Evolutionary conservation across 1,139 yeast species (phyloP), one percentile per base, ranked within the genome.

Genomic region (Candida tropicalis): DNA sequence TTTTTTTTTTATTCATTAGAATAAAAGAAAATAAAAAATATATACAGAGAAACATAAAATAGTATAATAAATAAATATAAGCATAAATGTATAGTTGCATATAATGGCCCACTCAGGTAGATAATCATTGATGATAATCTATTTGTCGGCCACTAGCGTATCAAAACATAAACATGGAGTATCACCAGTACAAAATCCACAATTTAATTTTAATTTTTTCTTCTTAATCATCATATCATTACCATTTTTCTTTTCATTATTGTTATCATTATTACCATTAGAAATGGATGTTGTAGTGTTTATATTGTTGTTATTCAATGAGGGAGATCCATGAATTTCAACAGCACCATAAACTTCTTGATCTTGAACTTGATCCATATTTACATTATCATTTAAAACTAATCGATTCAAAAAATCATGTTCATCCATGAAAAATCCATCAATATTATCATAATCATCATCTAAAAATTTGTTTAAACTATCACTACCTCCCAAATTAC

Each of bases 181-280:
- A 40, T 66, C 75, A 43, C 62, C 63, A 22, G 66, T 57, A 50
- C 77, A 72, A 50, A 71, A 73, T n/a, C 76, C 77, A 52, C 77
- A 71, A 39, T 62, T 65, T 20, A 51, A 47, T 40, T 50, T 51
- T 31, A 45, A 38, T 35, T 50, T 53, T 41, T 52, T 52, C 37
- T 46, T 45, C 16, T 40, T 25, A 13, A 44, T 11, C 32, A 20
- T 39, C 32, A 13, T 41, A 10, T 47, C 55, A 13, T 25, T 27
- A 17, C 13, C 40, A 18, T 32, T 29, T 5, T 20, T 31, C 34
- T 20, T 35, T 16, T 22, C 33, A 31, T 42, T 25, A 15, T 6
- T 17, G 22, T 26, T 38, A 12, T 13, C 35, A 25, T 18, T 36
- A 26, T 20, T 33, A 11, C 15, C 18, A 33, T 29, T 36, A 23